Evolutionary conservation across 2,329 filamentous ascomycete species (phyloP), one percentile per base, ranked within the genome.

Genomic region (Verticillium alfalfae): DNA sequence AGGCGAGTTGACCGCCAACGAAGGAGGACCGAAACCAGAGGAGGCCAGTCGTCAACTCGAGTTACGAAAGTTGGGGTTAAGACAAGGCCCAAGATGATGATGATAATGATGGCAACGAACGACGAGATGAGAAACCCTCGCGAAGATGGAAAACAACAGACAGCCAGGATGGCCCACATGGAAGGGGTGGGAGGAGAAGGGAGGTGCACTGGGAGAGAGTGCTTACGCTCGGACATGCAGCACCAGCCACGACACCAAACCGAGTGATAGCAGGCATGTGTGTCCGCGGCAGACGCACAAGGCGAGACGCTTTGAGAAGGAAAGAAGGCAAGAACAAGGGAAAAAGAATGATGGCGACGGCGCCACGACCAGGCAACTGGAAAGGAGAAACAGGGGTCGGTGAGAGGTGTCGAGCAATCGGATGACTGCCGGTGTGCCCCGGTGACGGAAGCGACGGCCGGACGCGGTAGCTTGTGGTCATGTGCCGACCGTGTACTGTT

Each of bases 371-470:
- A 52, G 45, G n/a, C 45, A 18, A 52, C 45, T 26, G 45, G 45
- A 18, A 52, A 22, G 54, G 8, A 56, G 12, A 10, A 18, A 18
- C 54, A 52, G 37, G 34, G 38, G 22, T 38, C 38, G 57, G 38
- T 58, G 34, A 58, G 38, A 15, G 16, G 37, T 15, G 26, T 31
- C 58, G 45, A 54, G 58, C 58, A 59, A 59, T 58, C 57, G 57
- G 57, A 58, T 58, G 22, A 34, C 15, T 49, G 37, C 57, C 57
- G 57, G 57, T 58, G 57, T 45, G 57, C 57, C 57, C 57, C 38
- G 57, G 38, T 45, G 22, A 34, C 39, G 36, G 39, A 34, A 34
- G 37, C 26, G 57, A 58, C 22, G 37, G 57, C 26, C 57, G 18
- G n/a, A 18, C 45, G 18, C 45, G 45, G 45, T 12, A 22, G 9